Base-by-base conservation (phyloP, 805 yeast genomes). In the Komagataella ulmi region DNA sequence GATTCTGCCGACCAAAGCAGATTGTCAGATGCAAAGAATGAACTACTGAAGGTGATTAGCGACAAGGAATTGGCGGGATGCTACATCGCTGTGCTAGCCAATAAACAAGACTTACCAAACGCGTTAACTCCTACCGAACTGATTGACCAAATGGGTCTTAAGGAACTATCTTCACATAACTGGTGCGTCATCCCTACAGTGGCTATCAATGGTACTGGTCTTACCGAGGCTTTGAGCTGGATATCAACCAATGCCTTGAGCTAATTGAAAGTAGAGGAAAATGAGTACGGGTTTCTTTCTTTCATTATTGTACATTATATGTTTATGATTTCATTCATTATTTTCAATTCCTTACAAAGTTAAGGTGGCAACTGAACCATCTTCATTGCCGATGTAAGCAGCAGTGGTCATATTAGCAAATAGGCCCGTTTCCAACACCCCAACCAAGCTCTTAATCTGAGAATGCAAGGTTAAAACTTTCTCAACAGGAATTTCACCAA, bases 361-460 rank as follows among this genome's bases (percentile, higher is more conserved):
- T 24, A 45, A 24, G 7, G 21, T 45, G 14, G 21, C n/a, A 24
- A 51, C 53, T 18, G 44, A 47, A 6, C 99, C 99, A 61, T 80
- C 80, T 46, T 80, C 74, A 63, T 88, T 88, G 48, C 99, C 99
- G 63, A 93, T 87, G 68, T 90, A 93, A 6, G 91, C 93, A 64
- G 78, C 85, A 49, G 71, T 70, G 24, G 95, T 91, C 79, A 80
- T 74, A 50, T 74, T 73, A 48, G 81, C 77, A 69, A 93, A 93
- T 55, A 93, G 71, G 1, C 99, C 99, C 7, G 96, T 90, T 67
- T 93, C 99, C 14, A 93, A 97, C 24, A 93, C 97, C 48, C 99
- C 99, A 21, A 88, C 86, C 59, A 91, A 69, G 50, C 72, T 63
- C 67, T 86, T 88, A 65, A 93, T 81, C 59, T 79, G 65, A 43